Conservation (phyloP, 495 filamentous ascomycete species). For the Penicillium samsonianum region DNA sequence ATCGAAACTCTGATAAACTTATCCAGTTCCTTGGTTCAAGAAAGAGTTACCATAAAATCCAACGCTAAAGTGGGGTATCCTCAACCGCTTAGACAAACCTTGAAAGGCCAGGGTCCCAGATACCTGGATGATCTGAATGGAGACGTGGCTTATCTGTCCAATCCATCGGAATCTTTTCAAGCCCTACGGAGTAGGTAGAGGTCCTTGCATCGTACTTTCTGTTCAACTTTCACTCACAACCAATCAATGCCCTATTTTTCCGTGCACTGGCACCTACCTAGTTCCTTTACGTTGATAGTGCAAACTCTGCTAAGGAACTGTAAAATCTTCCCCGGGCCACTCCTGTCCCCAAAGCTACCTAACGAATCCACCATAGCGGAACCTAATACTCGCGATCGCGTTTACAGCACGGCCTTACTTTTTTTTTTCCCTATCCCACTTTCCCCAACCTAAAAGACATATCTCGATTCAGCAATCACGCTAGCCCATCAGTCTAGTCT, state of each 20-base stretch:
- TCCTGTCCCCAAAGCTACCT: conserved; percentile 17
- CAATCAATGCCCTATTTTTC: conserved; percentile 19
- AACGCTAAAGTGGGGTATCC: background rate
- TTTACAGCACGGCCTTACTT: conserved; percentile 10
- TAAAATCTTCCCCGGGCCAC: conserved; percentile 25
- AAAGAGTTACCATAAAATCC: background rate
- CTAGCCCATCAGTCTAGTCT: conserved; percentile 6
- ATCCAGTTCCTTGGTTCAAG: conserved; percentile 5
- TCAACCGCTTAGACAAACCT: background rate
- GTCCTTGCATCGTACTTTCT: conserved; percentile 25
- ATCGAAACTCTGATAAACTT: background rate
- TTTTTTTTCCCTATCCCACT: background rate
- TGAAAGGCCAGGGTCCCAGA: conserved; percentile 18
- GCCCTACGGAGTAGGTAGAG: background rate
- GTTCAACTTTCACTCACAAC: conserved; percentile 13
- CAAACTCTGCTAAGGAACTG: conserved; percentile 21
- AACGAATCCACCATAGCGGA: conserved; percentile 20
- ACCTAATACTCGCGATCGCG: conserved; percentile 7
- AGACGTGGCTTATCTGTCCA: conserved; percentile 5
- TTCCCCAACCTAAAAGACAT: background rate
- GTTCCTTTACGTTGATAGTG: conserved; percentile 9
- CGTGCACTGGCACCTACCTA: conserved; percentile 1
- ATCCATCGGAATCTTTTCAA: conserved; percentile 1
- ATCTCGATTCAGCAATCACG: conserved; percentile 7
- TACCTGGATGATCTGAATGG: conserved; percentile 27